Conservation (phyloP, 495 filamentous ascomycete genomes). For the Cairneyella variabilis region DNA sequence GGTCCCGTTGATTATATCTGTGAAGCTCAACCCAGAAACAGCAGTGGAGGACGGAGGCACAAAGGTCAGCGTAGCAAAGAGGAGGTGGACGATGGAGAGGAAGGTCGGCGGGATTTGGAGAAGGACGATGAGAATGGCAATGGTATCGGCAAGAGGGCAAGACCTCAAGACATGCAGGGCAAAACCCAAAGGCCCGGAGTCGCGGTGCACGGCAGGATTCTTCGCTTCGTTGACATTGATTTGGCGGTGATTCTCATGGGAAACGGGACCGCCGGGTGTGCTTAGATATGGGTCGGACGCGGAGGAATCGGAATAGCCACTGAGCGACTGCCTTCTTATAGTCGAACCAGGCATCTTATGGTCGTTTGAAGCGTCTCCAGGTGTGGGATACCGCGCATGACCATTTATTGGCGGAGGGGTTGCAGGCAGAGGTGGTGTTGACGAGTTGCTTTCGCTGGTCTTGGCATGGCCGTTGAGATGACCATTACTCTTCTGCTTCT, state of each 20-base stretch:
- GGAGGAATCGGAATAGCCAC: constrained; percentile 48
- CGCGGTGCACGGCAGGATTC: constrained; percentile 59
- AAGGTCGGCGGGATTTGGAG: constrained; percentile 93
- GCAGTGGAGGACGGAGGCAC: constrained; percentile 70
- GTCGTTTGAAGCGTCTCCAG: constrained; percentile 34
- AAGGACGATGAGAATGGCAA: constrained; percentile 96
- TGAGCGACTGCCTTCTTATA: constrained; percentile 41
- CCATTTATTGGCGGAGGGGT: constrained; percentile 33
- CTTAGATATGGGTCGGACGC: constrained; percentile 40
- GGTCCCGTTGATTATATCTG: constrained; percentile 70
- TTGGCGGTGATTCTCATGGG: constrained; percentile 49
- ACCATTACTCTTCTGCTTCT: constrained; percentile 44
- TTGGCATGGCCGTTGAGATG: constrained; percentile 36
- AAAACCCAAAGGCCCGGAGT: constrained; percentile 62
- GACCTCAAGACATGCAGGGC: constrained; percentile 83
- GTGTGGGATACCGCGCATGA: constrained; percentile 22
- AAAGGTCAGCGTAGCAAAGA: constrained; percentile 92
- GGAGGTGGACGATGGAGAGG: constrained; percentile 83
- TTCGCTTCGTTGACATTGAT: constrained; percentile 65
- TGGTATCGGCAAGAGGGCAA: constrained; percentile 90
- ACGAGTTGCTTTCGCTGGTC: constrained; percentile 16
- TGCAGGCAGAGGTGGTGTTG: constrained; percentile 34
- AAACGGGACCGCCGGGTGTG: constrained; percentile 32
- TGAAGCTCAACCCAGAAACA: constrained; percentile 45
- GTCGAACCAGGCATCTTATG: constrained; percentile 33